These are phyloP conservation scores for Amanita pallidorosea DNA, from an alignment of 768 basidiomycete species.

Conservation along the genomic window DNA sequence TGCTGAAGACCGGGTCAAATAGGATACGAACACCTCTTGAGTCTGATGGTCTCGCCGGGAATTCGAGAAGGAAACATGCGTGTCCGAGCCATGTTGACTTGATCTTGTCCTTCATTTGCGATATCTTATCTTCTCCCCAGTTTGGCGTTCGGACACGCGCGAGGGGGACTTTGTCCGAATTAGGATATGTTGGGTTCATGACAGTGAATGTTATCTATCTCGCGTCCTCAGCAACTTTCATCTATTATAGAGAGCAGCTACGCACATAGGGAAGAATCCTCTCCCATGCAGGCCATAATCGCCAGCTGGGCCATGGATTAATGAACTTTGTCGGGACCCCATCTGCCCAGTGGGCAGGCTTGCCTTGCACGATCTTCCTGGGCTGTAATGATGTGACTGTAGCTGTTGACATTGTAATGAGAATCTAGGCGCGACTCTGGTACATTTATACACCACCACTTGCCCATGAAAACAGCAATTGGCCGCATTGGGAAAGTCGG, in stretches of 20 bases:
- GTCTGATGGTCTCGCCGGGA: slow-evolving; percentile 23
- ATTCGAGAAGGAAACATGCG: slow-evolving; percentile 42
- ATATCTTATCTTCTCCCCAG: slow-evolving; percentile 20
- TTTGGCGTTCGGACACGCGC: slow-evolving; percentile 26
- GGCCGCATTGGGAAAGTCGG: background rate
- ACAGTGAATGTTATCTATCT: slow-evolving; percentile 6
- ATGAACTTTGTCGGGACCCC: slow-evolving; percentile 11
- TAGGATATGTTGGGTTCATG: slow-evolving; percentile 9
- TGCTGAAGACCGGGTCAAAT: slow-evolving; percentile 44
- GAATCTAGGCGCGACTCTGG: too few species aligned
- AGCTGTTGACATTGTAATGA: background rate
- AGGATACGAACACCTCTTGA: slow-evolving; percentile 33
- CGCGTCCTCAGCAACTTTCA: background rate
- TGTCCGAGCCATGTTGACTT: slow-evolving; percentile 48
- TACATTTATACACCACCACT: background rate
- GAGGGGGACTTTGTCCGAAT: slow-evolving; percentile 9
- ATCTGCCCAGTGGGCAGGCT: slow-evolving; percentile 18
- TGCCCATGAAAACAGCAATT: background rate
- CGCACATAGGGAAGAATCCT: slow-evolving; percentile 10
- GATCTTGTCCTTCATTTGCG: slow-evolving; percentile 23
- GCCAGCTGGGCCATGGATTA: slow-evolving; percentile 21
- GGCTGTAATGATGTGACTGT: background rate
- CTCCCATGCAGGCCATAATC: slow-evolving; percentile 9
- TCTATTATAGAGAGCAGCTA: background rate
- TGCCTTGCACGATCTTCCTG: slow-evolving; percentile 2